Conservation (phyloP, 176 grass and related monocot species). For the Carex kokanica region DNA sequence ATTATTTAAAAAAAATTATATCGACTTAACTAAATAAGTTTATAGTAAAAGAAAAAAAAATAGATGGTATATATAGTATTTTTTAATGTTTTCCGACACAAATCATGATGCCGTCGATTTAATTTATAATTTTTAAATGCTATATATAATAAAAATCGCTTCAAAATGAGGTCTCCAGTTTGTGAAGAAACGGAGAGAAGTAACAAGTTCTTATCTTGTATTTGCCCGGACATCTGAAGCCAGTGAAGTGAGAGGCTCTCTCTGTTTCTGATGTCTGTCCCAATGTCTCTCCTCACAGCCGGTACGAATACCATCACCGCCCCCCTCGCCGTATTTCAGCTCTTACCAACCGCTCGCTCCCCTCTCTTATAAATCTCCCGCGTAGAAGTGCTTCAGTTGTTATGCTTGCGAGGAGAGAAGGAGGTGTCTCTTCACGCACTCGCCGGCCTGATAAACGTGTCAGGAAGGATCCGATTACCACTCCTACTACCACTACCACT, state of each 20-base stretch:
- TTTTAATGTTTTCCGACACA: too few relatives aligned
- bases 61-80: too few relatives aligned
- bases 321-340: slow-evolving; percentile 23
- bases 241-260: slow-evolving; percentile 14
- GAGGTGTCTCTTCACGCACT: slow-evolving; percentile 81
- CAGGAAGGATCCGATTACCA: slow-evolving; percentile 54
- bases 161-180: not conserved
- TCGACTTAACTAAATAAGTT: too few relatives aligned
- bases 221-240: not conserved
- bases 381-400: slow-evolving; percentile 34
- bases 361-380: slow-evolving; percentile 16
- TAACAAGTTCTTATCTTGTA: slow-evolving; percentile 6
- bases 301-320: slow-evolving; percentile 23
- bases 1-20: too few relatives aligned
- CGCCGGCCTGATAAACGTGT: slow-evolving; percentile 73
- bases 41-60: too few relatives aligned
- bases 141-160: too few relatives aligned
- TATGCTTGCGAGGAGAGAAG: slow-evolving; percentile 52
- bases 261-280: not conserved
- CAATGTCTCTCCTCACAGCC: slow-evolving; percentile 62
- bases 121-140: too few relatives aligned
- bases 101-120: too few relatives aligned
- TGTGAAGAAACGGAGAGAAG: not conserved
- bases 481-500: slow-evolving; percentile 30
- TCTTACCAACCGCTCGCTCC: not conserved